Percentiles rank a stretch among this genome's conserved stretches.
These are phyloP conservation scores for Solanum chiquidenum DNA, from an alignment of 257 asterid genomes.

Conservation along the genomic window DNA sequence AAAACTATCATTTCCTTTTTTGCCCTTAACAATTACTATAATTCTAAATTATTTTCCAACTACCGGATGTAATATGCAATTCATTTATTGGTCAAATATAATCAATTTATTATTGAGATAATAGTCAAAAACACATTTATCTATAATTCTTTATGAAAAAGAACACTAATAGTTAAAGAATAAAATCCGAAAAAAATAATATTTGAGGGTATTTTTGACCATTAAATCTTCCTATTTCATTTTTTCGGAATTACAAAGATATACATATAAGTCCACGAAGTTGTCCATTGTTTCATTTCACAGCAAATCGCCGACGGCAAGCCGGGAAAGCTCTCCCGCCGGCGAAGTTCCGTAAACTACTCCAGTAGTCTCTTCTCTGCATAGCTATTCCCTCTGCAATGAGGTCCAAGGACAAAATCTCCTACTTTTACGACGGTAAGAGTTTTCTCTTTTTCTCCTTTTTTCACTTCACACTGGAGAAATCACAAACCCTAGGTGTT, in stretches of 20 bases:
- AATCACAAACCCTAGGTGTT: background rate
- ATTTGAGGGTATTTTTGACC: background rate
- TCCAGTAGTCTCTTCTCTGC: background rate
- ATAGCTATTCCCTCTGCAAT: constrained; percentile 14
- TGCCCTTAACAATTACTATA: background rate
- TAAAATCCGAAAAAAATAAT: background rate
- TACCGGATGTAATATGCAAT: background rate
- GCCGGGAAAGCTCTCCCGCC: background rate
- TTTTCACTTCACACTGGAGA: background rate
- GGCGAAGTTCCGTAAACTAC: background rate
- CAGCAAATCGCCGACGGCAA: background rate
- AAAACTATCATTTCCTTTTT: background rate
- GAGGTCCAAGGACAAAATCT: constrained; percentile 83
- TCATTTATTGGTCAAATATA: background rate
- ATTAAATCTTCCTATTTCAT: background rate
- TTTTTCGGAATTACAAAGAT: background rate
- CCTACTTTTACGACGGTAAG: constrained; percentile 88
- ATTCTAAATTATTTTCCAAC: background rate
- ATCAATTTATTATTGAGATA: too few relatives aligned
- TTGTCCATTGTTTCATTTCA: background rate
- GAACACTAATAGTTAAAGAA: too few relatives aligned
- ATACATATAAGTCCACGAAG: background rate
- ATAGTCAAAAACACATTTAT: background rate
- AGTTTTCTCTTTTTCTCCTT: background rate
- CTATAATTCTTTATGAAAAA: too few relatives aligned